Evolutionary conservation across 1,284 basidiomycete species (phyloP), one percentile per base, ranked within the genome.

Genomic region (Apiotrichum veenhuisii): DNA sequence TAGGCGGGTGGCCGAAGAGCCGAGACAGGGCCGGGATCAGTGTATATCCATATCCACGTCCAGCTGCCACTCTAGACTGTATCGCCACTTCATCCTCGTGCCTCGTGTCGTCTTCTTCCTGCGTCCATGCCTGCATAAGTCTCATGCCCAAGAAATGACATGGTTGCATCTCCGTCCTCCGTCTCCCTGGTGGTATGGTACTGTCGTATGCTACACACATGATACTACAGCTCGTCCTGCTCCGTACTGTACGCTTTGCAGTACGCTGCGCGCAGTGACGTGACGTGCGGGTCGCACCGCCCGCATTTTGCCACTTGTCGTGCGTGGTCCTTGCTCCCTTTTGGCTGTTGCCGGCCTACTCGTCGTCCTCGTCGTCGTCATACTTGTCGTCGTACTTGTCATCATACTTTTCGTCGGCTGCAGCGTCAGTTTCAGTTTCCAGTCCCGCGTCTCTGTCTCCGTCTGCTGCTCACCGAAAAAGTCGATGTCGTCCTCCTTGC

Each of bases 401-500:
- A 34, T 51, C 50, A 7, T 14, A 22, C 26, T 40, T 27, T 8
- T 38, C 20, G 40, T 51, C 50, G 17, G 38, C 36, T 38, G 40
- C 23, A n/a, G 43, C 10, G 8, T 25, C 25, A 45, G 26, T 5
- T 23, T 4, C 5, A 10, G 14, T 23, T 20, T 23, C 9, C 22
- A n/a, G n/a, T n/a, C n/a, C n/a, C n/a, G 12, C 30, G 30, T 30
- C 7, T 30, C 30, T 7, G 30, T 12, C 30, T 12, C 30, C 30
- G 7, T 7, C 30, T 30, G 12, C 7, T 30, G 30, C 41, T 33
- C 50, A 52, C 33, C 33, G 17, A 34, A 43, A 23, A 50, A 50
- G 33, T 56, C 54, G 20, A 51, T 49, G 50, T 57, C 52, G 25
- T 50, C 37, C 45, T 57, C 48, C 25, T 52, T 53, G 25, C 48